Percentiles rank a stretch among this genome's conserved stretches.
These are phyloP conservation scores for Hibiscus syriacus DNA, from an alignment of 345 rosid species.

Conservation along the genomic window DNA sequence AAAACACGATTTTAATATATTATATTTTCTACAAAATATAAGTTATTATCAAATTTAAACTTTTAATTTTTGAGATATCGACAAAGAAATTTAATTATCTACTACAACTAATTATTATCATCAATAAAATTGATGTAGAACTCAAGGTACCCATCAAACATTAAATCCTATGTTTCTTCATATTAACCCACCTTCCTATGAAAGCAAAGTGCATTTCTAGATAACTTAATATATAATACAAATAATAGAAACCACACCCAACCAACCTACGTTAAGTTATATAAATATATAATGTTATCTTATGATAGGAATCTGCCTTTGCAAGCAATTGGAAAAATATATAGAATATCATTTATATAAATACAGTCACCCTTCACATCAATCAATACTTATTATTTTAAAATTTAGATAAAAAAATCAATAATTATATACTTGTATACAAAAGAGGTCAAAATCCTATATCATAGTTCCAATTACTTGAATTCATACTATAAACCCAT, in stretches of 20 bases:
- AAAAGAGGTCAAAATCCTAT: not conserved
- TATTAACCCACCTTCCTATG: not conserved
- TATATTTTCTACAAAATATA: too few relatives aligned
- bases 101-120: too few relatives aligned
- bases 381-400: not conserved
- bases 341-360: not conserved
- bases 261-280: not conserved
- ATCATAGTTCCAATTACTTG: not conserved
- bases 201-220: not conserved
- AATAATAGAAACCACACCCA: not conserved
- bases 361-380: not conserved
- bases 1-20: too few relatives aligned
- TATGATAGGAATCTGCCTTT: not conserved
- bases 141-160: not conserved
- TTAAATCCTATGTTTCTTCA: not conserved
- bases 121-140: too few relatives aligned
- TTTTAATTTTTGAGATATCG: too few relatives aligned
- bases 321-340: constrained; percentile 9
- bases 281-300: not conserved
- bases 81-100: too few relatives aligned
- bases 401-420: too few relatives aligned
- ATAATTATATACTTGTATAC: not conserved
- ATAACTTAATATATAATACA: not conserved
- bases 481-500: too few relatives aligned
- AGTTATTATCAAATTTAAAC: too few relatives aligned